Evolutionary conservation across 176 grass and related monocot genomes (phyloP).

Genomic region (Musa schizocarpa): DNA sequence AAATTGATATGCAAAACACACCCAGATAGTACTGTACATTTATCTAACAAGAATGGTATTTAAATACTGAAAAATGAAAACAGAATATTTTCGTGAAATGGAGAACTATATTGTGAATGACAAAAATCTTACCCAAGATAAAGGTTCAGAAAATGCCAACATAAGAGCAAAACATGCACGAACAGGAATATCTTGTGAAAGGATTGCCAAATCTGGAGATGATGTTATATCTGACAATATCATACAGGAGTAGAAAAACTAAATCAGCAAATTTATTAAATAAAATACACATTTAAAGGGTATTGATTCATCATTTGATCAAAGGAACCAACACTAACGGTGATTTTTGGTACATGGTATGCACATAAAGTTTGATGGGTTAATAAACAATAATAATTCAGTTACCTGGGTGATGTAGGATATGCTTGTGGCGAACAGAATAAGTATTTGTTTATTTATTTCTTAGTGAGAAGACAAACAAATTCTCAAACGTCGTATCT

Average conservation of each 20-base stretch:
- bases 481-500: too few species aligned
- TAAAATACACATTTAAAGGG: neutral
- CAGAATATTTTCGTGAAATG: neutral
- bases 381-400: too few species aligned
- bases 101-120: slow-evolving; percentile 10
- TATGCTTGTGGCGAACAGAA: too few species aligned
- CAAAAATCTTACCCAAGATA: slow-evolving; percentile 40
- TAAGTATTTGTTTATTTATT: too few species aligned
- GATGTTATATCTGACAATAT: slow-evolving; percentile 52
- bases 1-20: too few species aligned
- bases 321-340: neutral
- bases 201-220: slow-evolving; percentile 42
- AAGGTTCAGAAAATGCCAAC: slow-evolving; percentile 78
- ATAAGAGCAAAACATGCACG: slow-evolving; percentile 80
- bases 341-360: too few species aligned
- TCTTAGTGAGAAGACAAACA: too few species aligned
- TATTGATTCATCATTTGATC: neutral
- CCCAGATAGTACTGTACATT: too few species aligned
- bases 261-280: neutral
- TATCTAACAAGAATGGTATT: neutral
- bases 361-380: too few species aligned
- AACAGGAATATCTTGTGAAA: slow-evolving; percentile 62
- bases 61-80: neutral
- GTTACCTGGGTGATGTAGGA: too few species aligned
- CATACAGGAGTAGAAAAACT: neutral